phyloP scores from a whole-genome alignment of 768 basidiomycete genomes.

The Panellus pusillus region DNA sequence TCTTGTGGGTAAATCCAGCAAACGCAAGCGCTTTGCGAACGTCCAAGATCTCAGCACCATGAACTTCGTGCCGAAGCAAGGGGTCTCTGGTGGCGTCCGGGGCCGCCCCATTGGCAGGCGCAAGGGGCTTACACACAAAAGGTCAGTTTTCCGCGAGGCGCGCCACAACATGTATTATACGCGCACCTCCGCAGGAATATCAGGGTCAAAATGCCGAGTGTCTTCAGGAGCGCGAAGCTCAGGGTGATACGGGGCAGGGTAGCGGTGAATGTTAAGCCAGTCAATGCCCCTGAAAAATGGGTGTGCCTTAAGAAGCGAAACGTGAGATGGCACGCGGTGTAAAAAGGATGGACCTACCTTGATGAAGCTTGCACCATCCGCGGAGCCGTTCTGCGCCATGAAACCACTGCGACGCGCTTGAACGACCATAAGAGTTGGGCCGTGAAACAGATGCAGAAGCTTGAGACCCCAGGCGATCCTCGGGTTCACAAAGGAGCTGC shows the following conservation, averaged over 20 bases:
- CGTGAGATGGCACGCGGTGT: background rate
- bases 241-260: slow-evolving; percentile 86
- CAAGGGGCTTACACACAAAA: slow-evolving; percentile 69
- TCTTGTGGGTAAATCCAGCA: slow-evolving; percentile 90
- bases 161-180: slow-evolving; percentile 28
- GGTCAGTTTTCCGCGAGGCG: slow-evolving; percentile 28
- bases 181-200: slow-evolving; percentile 87
- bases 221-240: slow-evolving; percentile 81
- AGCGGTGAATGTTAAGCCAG: slow-evolving; percentile 82
- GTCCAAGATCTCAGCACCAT: slow-evolving; percentile 85
- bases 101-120: slow-evolving; percentile 83
- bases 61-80: slow-evolving; percentile 77
- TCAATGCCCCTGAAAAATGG: slow-evolving; percentile 92
- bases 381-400: slow-evolving; percentile 46
- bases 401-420: slow-evolving; percentile 77
- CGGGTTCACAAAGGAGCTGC: slow-evolving; percentile 90
- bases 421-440: slow-evolving; percentile 75
- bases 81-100: slow-evolving; percentile 88
- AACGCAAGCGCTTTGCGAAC: slow-evolving; percentile 91
- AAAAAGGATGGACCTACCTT: slow-evolving; percentile 52
- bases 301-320: slow-evolving; percentile 56
- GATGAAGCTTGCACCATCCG: slow-evolving; percentile 88
- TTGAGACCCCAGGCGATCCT: slow-evolving; percentile 88
- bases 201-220: slow-evolving; percentile 92
- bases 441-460: slow-evolving; percentile 64